These are phyloP conservation scores for Sugiyamaella smithiae DNA, from an alignment of 805 yeast genomes.

Conservation along the genomic window DNA sequence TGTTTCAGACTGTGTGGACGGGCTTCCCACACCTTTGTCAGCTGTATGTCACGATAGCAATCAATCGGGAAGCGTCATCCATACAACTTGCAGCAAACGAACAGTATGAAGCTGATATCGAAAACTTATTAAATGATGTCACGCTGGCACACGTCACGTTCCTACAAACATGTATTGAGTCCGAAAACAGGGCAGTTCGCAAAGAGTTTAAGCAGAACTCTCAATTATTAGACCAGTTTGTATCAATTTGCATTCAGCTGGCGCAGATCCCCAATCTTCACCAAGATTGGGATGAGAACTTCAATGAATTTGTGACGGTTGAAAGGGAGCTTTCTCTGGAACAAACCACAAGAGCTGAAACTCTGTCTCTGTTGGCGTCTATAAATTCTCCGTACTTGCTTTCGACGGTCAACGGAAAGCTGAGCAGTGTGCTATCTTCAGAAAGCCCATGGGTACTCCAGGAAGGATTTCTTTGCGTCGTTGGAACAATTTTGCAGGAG, in stretches of 20 bases:
- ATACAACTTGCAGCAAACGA: not conserved
- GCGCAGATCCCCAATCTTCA: slow-evolving; percentile 4
- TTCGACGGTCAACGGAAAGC: not conserved
- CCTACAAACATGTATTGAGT: slow-evolving; percentile 6
- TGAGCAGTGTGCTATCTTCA: slow-evolving; percentile 3
- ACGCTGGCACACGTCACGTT: not conserved
- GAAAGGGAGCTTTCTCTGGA: slow-evolving; percentile 67
- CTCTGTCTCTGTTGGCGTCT: not conserved
- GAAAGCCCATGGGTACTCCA: slow-evolving; percentile 5
- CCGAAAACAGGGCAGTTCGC: not conserved
- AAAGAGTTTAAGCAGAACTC: slow-evolving; percentile 5
- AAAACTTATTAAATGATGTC: not conserved
- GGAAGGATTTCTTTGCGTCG: slow-evolving; percentile 11
- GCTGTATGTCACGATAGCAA: not conserved
- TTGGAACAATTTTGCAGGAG: slow-evolving; percentile 8
- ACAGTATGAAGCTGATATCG: not conserved
- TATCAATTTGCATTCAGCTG: not conserved
- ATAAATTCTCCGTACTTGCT: not conserved
- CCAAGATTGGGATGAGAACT: slow-evolving; percentile 53
- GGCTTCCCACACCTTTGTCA: not conserved
- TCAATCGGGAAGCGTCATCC: not conserved
- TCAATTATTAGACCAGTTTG: slow-evolving; percentile 5
- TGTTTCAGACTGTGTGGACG: slow-evolving; percentile 13
- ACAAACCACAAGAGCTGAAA: not conserved
- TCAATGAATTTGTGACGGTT: slow-evolving; percentile 67